Evolutionary conservation across 2,329 filamentous ascomycete species (phyloP), one percentile per base, ranked within the genome.

Genomic region (Ilyonectria sp.): DNA sequence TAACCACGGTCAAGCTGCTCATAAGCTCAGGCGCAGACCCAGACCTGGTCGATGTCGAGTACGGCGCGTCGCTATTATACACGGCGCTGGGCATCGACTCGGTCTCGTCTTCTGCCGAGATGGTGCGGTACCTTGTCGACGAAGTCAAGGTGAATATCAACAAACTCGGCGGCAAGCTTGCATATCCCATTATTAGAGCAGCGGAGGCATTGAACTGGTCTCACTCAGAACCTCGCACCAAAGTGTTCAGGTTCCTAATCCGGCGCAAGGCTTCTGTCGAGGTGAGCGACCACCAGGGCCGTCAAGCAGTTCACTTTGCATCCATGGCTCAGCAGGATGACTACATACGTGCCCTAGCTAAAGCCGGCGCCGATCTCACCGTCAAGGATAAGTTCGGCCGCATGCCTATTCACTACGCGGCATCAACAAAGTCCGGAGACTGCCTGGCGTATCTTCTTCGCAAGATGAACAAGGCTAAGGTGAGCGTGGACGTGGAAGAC

Each of bases 121-220:
- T 49, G 46, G 46, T 49, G 46, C 46, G 9, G 19, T 49, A 49
- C 17, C 46, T 49, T 19, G 46, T 49, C 46, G 46, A 49, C 19
- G 46, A 49, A 49, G 46, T 6, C 46, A 49, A 49, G n/a, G 46
- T 49, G 46, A 21, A 21, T 8, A 49, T 49, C 23, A 26, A 49
- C 46, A 49, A 49, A 26, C 19, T 19, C n/a, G 46, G 46, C 2
- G 46, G 46, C 2, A 21, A 21, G 46, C n/a, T 49, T 19, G 46
- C 19, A 21, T 49, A 49, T 21, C 46, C 46, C 46, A 49, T 49
- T 26, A 49, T 49, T 26, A 21, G 46, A 26, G 46, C 46, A 26
- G 46, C 46, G 8, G 23, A 9, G 17, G 23, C 19, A 15, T 40
- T 40, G 46, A 49, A n/a, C 6, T 9, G 4, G 6, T 21, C 46